Evolutionary conservation across 192 early-diverging fungal species (phyloP).

Genomic region (Linnemannia hyalina): DNA sequence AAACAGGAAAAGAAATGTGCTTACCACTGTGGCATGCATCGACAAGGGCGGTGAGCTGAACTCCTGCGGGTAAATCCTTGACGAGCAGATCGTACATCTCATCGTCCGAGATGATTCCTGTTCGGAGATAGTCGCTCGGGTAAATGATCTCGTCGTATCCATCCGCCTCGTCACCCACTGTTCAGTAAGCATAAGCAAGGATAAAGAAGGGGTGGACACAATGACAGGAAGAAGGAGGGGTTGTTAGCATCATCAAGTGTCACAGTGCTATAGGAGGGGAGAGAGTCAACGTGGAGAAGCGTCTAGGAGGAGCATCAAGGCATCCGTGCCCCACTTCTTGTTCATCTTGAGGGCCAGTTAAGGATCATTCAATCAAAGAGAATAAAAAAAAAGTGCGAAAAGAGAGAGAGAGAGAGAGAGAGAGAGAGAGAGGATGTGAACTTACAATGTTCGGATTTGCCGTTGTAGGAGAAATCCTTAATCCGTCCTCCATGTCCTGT

Average conservation of each 20-base stretch:
- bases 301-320: not conserved
- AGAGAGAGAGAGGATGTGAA: not conserved
- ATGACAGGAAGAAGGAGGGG: not conserved
- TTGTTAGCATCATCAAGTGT: not conserved
- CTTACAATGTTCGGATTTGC: slow-evolving; percentile 51
- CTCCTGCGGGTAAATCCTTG: slow-evolving; percentile 73
- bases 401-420: not conserved
- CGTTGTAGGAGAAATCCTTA: slow-evolving; percentile 56
- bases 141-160: slow-evolving; percentile 78
- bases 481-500: slow-evolving; percentile 58
- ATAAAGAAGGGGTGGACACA: not conserved
- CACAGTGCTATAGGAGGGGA: not conserved
- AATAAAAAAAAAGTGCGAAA: not conserved
- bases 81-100: slow-evolving; percentile 75
- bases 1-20: not conserved
- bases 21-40: slow-evolving; percentile 77
- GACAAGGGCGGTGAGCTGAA: slow-evolving; percentile 79
- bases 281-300: not conserved
- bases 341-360: not conserved
- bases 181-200: slow-evolving; percentile 10
- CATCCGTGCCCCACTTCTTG: not conserved
- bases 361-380: not conserved
- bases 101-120: slow-evolving; percentile 80
- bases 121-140: slow-evolving; percentile 77
- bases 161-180: slow-evolving; percentile 65